phyloP scores from a whole-genome alignment of 1,139 yeast species.

The Zygotorulaspora mrakii region DNA sequence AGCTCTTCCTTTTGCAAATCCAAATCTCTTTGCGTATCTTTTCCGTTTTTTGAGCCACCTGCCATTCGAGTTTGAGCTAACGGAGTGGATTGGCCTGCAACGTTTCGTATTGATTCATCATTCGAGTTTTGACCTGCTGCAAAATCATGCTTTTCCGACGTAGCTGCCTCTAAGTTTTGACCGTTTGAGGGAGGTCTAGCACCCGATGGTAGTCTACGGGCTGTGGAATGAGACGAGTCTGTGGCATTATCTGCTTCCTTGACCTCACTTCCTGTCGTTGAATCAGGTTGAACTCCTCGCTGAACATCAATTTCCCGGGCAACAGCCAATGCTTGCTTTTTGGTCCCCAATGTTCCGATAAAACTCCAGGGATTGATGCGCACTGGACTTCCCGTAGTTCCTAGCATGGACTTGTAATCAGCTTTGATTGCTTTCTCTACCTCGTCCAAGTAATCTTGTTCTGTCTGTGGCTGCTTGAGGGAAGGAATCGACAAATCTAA shows the following conservation, averaged over 20 bases:
- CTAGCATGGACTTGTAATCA: slow-evolving; percentile 16
- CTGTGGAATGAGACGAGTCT: slow-evolving; percentile 14
- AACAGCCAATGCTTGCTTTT: slow-evolving; percentile 23
- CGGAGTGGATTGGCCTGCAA: slow-evolving; percentile 26
- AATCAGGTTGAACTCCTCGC: slow-evolving; percentile 16
- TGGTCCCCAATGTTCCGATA: slow-evolving; percentile 22
- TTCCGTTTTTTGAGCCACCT: slow-evolving; percentile 3
- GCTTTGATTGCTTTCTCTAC: slow-evolving; percentile 19
- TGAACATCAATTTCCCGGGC: slow-evolving; percentile 22
- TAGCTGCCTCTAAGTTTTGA: slow-evolving; percentile 17
- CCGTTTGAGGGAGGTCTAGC: slow-evolving; percentile 20
- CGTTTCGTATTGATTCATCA: slow-evolving; percentile 17
- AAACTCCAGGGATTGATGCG: slow-evolving; percentile 18
- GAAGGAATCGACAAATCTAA: neutral
- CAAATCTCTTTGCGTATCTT: neutral
- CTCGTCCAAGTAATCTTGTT: slow-evolving; percentile 20
- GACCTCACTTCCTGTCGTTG: slow-evolving; percentile 10
- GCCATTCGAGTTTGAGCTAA: slow-evolving; percentile 15
- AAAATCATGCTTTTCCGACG: slow-evolving; percentile 18
- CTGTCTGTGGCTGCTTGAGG: slow-evolving; percentile 1
- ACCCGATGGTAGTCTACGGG: slow-evolving; percentile 22
- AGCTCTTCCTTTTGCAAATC: neutral
- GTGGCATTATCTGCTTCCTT: slow-evolving; percentile 5
- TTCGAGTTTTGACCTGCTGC: slow-evolving; percentile 8
- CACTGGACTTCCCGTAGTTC: slow-evolving; percentile 14